Percentiles rank a stretch among this genome's conserved stretches.
These are phyloP conservation scores for Oxyria digyna DNA, from an alignment of 148 eudicot genomes.

Conservation along the genomic window DNA sequence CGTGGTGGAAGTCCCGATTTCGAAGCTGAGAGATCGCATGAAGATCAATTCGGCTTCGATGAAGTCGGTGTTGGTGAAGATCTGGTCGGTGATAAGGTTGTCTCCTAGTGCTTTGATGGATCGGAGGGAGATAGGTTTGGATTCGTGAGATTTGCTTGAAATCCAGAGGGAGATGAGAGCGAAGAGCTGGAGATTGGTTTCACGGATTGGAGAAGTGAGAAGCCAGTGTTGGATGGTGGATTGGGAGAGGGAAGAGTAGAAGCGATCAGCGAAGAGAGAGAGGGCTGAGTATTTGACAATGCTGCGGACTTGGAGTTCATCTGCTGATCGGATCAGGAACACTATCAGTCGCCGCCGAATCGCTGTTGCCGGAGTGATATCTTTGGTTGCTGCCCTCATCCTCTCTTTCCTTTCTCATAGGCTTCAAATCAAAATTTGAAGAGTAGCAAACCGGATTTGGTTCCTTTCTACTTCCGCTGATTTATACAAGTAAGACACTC, in stretches of 20 bases:
- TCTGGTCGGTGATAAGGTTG: conserved; percentile 48
- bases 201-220: conserved; percentile 33
- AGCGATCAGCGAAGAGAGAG: conserved; percentile 59
- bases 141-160: conserved; percentile 66
- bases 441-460: not conserved
- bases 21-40: conserved; percentile 37
- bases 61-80: conserved; percentile 54
- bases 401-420: not conserved
- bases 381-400: not conserved
- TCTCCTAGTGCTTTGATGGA: conserved; percentile 47
- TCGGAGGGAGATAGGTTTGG: conserved; percentile 39
- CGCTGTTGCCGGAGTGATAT: not conserved
- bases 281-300: conserved; percentile 70
- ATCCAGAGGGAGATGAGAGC: conserved; percentile 75
- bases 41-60: conserved; percentile 61
- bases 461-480: not conserved
- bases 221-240: conserved; percentile 29
- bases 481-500: too few relatives aligned
- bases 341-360: conserved; percentile 25
- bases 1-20: conserved; percentile 43
- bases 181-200: conserved; percentile 71
- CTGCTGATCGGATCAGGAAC: conserved; percentile 43
- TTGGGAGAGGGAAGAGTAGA: conserved; percentile 37
- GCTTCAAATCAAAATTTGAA: not conserved
- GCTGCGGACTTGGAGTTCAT: conserved; percentile 38